phyloP scores from a whole-genome alignment of 1,139 yeast species.

The Sugiyamaella neomexicana region DNA sequence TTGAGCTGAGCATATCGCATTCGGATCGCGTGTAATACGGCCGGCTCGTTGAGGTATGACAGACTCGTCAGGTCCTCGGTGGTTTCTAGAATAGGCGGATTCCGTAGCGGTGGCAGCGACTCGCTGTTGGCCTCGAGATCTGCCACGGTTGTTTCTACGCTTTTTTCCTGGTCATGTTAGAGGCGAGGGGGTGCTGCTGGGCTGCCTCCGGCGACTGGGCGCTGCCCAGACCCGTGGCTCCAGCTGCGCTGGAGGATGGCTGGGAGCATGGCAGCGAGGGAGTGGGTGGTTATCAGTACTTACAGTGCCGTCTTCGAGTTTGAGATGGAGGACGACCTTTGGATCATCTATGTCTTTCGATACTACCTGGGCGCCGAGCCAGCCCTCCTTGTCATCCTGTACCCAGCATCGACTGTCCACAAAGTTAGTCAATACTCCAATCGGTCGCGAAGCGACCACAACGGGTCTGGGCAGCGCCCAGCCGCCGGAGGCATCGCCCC shows the following conservation, averaged over 20 bases:
- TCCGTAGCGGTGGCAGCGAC: conserved; percentile 71
- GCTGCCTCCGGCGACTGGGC: background rate
- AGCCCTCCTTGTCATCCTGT: conserved; percentile 83
- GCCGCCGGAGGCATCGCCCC: background rate
- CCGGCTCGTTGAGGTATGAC: conserved; percentile 90
- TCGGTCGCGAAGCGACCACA: background rate
- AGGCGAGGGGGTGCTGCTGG: background rate
- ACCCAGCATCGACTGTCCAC: conserved; percentile 78
- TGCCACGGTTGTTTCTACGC: conserved; percentile 38
- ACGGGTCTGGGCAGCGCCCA: background rate
- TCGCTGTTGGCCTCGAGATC: conserved; percentile 49
- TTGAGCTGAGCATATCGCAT: conserved; percentile 84
- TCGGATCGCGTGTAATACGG: conserved; percentile 89
- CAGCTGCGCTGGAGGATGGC: too few species aligned
- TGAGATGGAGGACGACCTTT: conserved; percentile 59
- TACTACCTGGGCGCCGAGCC: conserved; percentile 85
- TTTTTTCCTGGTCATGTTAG: conserved; percentile 27
- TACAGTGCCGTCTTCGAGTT: conserved; percentile 56
- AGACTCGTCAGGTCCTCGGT: conserved; percentile 92
- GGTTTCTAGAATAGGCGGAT: conserved; percentile 91
- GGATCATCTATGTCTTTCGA: conserved; percentile 50
- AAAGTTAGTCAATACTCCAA: conserved; percentile 21
- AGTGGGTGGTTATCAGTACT: conserved; percentile 10
- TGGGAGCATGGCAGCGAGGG: too few species aligned
- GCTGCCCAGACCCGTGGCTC: too few species aligned